phyloP scores from a whole-genome alignment of 2,329 filamentous ascomycete species.

The Bipolaris victoriae region DNA sequence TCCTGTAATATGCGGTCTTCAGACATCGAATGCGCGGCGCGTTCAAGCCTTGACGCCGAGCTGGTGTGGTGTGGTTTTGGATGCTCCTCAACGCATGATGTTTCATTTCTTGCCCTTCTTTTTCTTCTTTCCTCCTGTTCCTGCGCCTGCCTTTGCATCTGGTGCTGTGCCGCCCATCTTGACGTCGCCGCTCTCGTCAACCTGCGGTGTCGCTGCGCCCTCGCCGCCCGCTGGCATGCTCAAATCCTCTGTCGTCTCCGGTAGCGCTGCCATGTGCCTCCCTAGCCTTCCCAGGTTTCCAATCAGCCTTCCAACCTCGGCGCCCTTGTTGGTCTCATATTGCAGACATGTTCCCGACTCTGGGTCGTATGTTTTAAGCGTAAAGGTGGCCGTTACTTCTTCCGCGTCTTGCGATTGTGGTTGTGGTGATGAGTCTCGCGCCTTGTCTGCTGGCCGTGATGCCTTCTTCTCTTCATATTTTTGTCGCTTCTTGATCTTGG shows the following conservation, averaged over 20 bases:
- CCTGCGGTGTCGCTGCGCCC: slow-evolving; percentile 40
- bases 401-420: slow-evolving; percentile 31
- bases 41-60: background rate
- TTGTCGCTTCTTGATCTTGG: slow-evolving; percentile 44
- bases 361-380: slow-evolving; percentile 89
- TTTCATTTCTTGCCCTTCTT: slow-evolving; percentile 59
- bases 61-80: background rate
- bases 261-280: slow-evolving; percentile 62
- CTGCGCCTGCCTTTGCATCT: slow-evolving; percentile 26
- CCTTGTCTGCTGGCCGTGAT: slow-evolving; percentile 32
- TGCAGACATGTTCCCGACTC: slow-evolving; percentile 81
- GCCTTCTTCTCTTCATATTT: slow-evolving; percentile 40
- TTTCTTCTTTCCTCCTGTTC: slow-evolving; percentile 55
- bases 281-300: slow-evolving; percentile 76
- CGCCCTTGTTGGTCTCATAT: slow-evolving; percentile 88
- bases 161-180: slow-evolving; percentile 38
- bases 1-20: background rate
- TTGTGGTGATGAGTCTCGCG: slow-evolving; percentile 40
- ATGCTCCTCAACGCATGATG: background rate
- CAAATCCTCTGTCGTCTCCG: slow-evolving; percentile 51
- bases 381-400: slow-evolving; percentile 66
- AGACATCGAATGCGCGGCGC: background rate
- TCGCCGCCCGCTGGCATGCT: slow-evolving; percentile 39
- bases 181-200: slow-evolving; percentile 40
- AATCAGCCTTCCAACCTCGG: slow-evolving; percentile 85